Percentiles rank a stretch among this genome's conserved stretches.
Evolutionary conservation across 768 basidiomycete genomes (phyloP).

Genomic region (Vararia minispora): DNA sequence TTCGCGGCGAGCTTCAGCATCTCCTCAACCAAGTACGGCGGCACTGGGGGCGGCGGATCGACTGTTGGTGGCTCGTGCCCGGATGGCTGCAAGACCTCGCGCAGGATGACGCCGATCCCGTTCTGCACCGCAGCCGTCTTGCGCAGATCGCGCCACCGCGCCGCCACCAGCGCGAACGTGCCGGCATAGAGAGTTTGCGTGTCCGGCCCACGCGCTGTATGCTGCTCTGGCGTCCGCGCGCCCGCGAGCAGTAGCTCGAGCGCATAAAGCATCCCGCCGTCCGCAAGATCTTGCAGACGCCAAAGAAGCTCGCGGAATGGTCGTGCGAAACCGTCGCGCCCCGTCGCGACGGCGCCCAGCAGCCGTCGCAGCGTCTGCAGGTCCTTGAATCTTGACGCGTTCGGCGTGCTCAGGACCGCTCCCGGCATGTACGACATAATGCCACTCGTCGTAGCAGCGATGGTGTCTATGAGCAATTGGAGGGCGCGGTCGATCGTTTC

Average conservation of each 20-base stretch:
- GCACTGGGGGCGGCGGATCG: no score
- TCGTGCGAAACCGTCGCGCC: neutral
- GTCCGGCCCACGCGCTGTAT: neutral
- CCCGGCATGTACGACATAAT: constrained; percentile 2
- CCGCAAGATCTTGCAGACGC: neutral
- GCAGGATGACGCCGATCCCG: constrained; percentile 16
- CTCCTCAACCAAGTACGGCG: constrained; percentile 3
- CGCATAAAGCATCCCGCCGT: constrained; percentile 6
- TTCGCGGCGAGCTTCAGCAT: neutral
- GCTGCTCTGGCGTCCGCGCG: constrained; percentile 1
- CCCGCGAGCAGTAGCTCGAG: constrained; percentile 6
- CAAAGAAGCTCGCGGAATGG: constrained; percentile 1
- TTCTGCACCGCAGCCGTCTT: constrained; percentile 1
- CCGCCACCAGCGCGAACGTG: constrained; percentile 4
- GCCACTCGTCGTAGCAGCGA: neutral
- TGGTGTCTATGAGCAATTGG: neutral
- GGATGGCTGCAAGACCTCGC: constrained; percentile 20
- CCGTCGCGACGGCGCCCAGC: neutral
- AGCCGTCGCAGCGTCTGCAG: constrained; percentile 2
- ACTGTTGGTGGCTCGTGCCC: no score
- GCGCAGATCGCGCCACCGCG: constrained; percentile 2
- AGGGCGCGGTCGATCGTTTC: neutral
- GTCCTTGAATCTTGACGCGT: constrained; percentile 5
- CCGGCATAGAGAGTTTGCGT: constrained; percentile 3
- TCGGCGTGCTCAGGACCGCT: constrained; percentile 1